Evolutionary conservation across 306 rosid genomes (phyloP).

Genomic region (Prunus davidiana): DNA sequence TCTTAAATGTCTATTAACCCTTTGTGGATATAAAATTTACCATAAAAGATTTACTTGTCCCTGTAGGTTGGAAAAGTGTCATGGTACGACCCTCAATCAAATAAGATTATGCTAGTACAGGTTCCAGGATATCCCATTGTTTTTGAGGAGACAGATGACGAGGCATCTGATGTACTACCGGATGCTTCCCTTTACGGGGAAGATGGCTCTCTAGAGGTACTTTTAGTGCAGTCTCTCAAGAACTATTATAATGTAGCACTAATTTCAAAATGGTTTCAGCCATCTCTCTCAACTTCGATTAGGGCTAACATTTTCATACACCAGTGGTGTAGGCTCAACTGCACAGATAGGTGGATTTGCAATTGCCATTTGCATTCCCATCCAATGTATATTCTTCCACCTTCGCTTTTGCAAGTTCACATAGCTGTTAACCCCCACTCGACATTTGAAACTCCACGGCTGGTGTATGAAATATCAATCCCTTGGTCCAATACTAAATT

Average conservation of each 20-base stretch:
- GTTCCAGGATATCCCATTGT: conserved; percentile 72
- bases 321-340: too few relatives aligned
- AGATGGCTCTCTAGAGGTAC: conserved; percentile 91
- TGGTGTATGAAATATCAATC: not conserved
- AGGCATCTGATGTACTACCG: conserved; percentile 38
- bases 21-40: conserved; percentile 8
- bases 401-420: too few relatives aligned
- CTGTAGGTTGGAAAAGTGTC: conserved; percentile 78
- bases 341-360: too few relatives aligned
- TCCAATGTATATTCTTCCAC: too few relatives aligned
- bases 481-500: not conserved
- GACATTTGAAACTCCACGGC: not conserved
- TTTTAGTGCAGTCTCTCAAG: not conserved
- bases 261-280: too few relatives aligned
- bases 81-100: conserved; percentile 43
- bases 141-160: conserved; percentile 47
- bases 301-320: too few relatives aligned
- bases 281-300: too few relatives aligned
- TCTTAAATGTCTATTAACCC: conserved; percentile 16
- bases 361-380: too few relatives aligned
- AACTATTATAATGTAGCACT: too few relatives aligned
- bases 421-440: too few relatives aligned
- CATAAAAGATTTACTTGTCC: conserved; percentile 17
- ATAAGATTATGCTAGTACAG: conserved; percentile 52
- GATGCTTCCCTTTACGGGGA: conserved; percentile 60